phyloP scores from a whole-genome alignment of 2,329 filamentous ascomycete genomes.

The Fusarium pininemorale region DNA sequence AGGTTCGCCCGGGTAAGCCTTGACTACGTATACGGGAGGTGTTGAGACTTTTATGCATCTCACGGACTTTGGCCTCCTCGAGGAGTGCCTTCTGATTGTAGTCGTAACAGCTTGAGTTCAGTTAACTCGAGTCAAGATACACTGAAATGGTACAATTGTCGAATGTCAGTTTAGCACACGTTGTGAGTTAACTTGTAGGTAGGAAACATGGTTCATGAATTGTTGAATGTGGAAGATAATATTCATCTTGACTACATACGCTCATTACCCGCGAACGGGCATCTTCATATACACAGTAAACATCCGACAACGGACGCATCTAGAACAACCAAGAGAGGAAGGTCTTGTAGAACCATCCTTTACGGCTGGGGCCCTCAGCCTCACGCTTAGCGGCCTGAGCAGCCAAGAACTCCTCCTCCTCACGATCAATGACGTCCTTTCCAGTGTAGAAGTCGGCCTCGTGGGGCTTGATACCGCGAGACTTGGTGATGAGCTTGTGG shows the following conservation, averaged over 20 bases:
- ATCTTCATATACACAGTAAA: slow-evolving; percentile 4
- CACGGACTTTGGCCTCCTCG: neutral
- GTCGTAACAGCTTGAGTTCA: too few relatives aligned
- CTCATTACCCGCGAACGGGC: slow-evolving; percentile 9
- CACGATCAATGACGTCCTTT: slow-evolving; percentile 77
- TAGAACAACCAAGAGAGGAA: slow-evolving; percentile 53
- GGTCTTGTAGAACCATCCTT: slow-evolving; percentile 50
- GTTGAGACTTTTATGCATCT: neutral
- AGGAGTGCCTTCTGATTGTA: too few relatives aligned
- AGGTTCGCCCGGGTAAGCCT: neutral
- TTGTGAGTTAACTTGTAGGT: accelerated
- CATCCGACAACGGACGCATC: neutral
- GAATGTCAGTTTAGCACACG: neutral
- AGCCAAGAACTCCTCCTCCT: slow-evolving; percentile 75
- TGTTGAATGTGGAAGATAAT: slow-evolving; percentile 7
- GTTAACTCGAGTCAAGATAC: too few relatives aligned
- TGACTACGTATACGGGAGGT: neutral
- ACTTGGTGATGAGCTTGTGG: slow-evolving; percentile 68
- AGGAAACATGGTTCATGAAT: neutral
- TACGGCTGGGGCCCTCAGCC: slow-evolving; percentile 33
- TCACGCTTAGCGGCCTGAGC: slow-evolving; percentile 44
- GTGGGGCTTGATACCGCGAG: slow-evolving; percentile 63
- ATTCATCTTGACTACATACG: slow-evolving; percentile 21
- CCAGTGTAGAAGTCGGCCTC: slow-evolving; percentile 76
- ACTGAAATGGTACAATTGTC: neutral